phyloP scores from a whole-genome alignment of 768 basidiomycete genomes.

The Chalciporus chontae region DNA sequence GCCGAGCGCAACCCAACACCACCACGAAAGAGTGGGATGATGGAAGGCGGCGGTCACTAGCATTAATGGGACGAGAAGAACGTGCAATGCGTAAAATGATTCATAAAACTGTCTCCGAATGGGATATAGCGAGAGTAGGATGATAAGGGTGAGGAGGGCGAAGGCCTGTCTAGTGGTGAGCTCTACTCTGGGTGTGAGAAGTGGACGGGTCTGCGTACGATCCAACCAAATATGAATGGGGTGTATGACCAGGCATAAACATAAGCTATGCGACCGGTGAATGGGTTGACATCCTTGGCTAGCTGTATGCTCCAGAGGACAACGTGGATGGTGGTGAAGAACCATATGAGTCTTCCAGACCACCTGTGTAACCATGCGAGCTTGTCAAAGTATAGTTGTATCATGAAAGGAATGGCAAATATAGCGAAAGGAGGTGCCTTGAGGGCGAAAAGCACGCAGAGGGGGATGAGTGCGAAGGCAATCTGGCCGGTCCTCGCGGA shows the following conservation, averaged over 20 bases:
- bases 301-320: constrained; percentile 70
- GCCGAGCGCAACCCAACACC: constrained; percentile 61
- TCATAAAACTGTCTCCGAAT: constrained; percentile 56
- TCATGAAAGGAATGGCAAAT: constrained; percentile 58
- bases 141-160: constrained; percentile 48
- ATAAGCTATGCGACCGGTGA: constrained; percentile 41
- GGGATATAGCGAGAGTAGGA: constrained; percentile 46
- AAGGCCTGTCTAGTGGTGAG: constrained; percentile 45
- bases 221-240: constrained; percentile 62
- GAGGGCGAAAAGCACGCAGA: constrained; percentile 67
- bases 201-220: constrained; percentile 34
- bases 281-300: constrained; percentile 42
- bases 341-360: constrained; percentile 68
- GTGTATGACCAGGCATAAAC: constrained; percentile 54
- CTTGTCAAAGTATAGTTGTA: constrained; percentile 73
- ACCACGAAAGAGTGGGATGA: constrained; percentile 62
- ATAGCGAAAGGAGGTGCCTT: constrained; percentile 71
- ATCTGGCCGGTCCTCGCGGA: constrained; percentile 66
- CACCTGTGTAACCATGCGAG: constrained; percentile 69
- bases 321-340: constrained; percentile 57
- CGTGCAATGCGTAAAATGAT: constrained; percentile 62
- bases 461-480: constrained; percentile 67
- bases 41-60: constrained; percentile 62
- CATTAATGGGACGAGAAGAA: constrained; percentile 60
- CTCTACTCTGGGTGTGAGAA: background rate